Base-by-base conservation (phyloP, 2,329 filamentous ascomycete genomes). In the Apiospora malaysiana region DNA sequence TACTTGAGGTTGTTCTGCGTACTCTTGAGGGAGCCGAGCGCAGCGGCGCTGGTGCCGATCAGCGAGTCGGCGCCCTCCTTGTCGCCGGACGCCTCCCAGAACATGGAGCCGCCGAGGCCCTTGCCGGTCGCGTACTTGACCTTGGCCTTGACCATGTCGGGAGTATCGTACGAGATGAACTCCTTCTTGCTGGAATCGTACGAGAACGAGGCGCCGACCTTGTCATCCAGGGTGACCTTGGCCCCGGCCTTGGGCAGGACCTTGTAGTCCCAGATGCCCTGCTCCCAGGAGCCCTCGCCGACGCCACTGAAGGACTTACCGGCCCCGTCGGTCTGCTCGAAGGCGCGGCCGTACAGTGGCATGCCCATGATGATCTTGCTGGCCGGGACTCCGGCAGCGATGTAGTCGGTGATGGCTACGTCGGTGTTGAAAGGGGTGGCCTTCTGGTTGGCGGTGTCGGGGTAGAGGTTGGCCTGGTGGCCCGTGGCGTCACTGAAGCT, bases 221-320 rank as follows among this genome's bases (percentile, higher is more conserved):
- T 83, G 2, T 79, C 71, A 77, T 95, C 92, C 69, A 88, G 86
- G 59, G 82, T 81, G 0, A 91, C 88, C 0, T 89, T 90, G 0
- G 86, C 77, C 40, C 85, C 85, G 0, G 46, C 27, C 32, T 56
- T 46, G 47, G 67, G 94, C 1, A 97, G 86, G 0, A 81, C 91
- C 82, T 95, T 96, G 85, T 93, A 96, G 79, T 97, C 93, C 89
- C 91, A 95, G 2, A 94, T 84, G 0, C 92, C 92, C 23, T 85
- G 83, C 81, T 96, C 93, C 90, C 90, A 95, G 69, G 85, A 90
- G 0, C 93, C 93, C 18, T 82, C 78, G 2, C 93, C 93, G 27
- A 91, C 81, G 23, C 92, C 92, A 3, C 77, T 85, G 81, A 86
- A 96, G 0, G 86, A 71, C 72, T 87, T 80, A 10, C 93, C 94